Percentiles rank a stretch among this genome's conserved stretches.
Evolutionary conservation across 1,284 basidiomycete genomes (phyloP).

Genomic region (Boletus albobrunnescens): DNA sequence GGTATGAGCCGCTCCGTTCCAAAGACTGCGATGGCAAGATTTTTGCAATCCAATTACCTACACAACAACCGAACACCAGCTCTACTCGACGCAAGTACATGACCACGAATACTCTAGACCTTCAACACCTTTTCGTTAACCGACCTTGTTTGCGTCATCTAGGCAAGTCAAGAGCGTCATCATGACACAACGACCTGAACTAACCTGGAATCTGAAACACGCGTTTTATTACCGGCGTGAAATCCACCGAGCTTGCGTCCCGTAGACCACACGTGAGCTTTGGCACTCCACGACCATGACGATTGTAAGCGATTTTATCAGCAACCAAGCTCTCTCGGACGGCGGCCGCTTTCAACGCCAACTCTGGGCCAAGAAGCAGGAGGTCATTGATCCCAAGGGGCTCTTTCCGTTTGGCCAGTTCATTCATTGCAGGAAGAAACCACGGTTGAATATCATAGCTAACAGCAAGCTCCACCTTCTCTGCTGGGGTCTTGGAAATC

Average conservation of each 20-base stretch:
- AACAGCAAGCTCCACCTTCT: slow-evolving; percentile 25
- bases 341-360: slow-evolving; percentile 19
- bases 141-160: neutral
- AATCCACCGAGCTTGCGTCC: slow-evolving; percentile 14
- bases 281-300: neutral
- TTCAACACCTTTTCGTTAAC: neutral
- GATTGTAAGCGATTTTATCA: fast-evolving
- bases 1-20: neutral
- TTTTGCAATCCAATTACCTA: slow-evolving; percentile 4
- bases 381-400: slow-evolving; percentile 18
- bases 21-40: neutral
- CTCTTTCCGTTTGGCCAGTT: slow-evolving; percentile 19
- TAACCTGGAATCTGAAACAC: slow-evolving; percentile 11
- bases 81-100: slow-evolving; percentile 15
- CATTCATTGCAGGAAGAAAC: slow-evolving; percentile 21
- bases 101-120: neutral
- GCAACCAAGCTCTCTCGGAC: slow-evolving; percentile 18
- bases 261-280: neutral
- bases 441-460: slow-evolving; percentile 17
- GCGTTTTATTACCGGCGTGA: slow-evolving; percentile 11
- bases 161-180: neutral
- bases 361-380: slow-evolving; percentile 13
- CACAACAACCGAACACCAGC: neutral
- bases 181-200: neutral
- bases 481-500: slow-evolving; percentile 2